These are phyloP conservation scores for Comarum palustre DNA, from an alignment of 306 rosid genomes.

Conservation along the genomic window DNA sequence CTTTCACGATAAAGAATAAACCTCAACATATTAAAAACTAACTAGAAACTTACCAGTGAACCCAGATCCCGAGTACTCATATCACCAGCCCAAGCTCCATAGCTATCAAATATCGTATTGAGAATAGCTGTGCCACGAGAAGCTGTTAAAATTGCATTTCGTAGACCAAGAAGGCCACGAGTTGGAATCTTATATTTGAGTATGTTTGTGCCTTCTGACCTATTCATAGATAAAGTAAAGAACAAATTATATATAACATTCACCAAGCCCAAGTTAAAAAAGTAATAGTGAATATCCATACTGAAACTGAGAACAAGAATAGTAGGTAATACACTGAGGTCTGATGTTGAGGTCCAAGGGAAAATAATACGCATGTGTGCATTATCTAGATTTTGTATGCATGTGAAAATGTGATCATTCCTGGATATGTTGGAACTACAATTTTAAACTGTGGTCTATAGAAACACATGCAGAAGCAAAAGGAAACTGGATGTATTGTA, in stretches of 20 bases:
- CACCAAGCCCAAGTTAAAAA: constrained; percentile 11
- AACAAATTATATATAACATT: constrained; percentile 17
- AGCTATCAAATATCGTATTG: constrained; percentile 82
- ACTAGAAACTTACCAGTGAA: constrained; percentile 63
- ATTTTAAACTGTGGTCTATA: neutral
- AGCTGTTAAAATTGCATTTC: constrained; percentile 96
- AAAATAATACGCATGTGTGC: neutral
- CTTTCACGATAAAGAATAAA: constrained; percentile 3
- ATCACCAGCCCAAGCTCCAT: constrained; percentile 95
- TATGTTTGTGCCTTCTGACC: constrained; percentile 78
- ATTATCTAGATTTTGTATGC: neutral
- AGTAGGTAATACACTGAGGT: neutral
- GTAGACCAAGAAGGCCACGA: constrained; percentile 91
- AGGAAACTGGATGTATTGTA: neutral
- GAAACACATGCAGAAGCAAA: neutral
- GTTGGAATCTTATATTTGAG: constrained; percentile 95
- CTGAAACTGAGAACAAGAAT: neutral
- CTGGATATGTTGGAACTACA: neutral
- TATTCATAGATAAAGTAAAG: constrained; percentile 33
- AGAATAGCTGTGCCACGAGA: constrained; percentile 96
- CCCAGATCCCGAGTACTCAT: constrained; percentile 91
- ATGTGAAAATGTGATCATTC: neutral
- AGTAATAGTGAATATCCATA: neutral
- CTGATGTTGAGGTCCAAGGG: neutral
- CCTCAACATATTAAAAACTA: neutral